A percentile compares a stretch with the other conserved stretches of the same genome.
phyloP scores from a whole-genome alignment of 495 filamentous ascomycete genomes.

The Aspergillus olivimuriae region DNA sequence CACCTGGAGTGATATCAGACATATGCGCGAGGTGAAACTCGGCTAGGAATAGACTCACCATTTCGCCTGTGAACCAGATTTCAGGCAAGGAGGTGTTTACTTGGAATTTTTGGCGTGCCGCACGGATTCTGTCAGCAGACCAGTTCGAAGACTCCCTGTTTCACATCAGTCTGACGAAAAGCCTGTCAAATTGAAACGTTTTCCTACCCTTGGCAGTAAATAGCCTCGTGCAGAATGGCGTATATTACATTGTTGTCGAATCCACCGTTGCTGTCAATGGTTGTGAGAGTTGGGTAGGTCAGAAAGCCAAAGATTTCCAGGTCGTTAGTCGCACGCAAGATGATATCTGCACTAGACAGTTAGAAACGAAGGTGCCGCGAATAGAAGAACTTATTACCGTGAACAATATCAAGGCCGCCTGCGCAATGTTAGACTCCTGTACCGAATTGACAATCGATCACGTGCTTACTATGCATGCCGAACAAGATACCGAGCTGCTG shows the following conservation, averaged over 20 bases:
- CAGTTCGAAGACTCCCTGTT: conserved; percentile 50
- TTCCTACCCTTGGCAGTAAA: conserved; percentile 63
- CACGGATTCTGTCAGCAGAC: conserved; percentile 52
- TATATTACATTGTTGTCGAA: conserved; percentile 79
- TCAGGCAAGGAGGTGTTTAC: conserved; percentile 42
- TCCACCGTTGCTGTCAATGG: conserved; percentile 55
- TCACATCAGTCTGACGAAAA: conserved; percentile 11
- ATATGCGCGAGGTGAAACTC: background rate
- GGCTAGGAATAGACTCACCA: conserved; percentile 40
- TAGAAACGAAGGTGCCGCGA: background rate
- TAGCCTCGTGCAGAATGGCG: conserved; percentile 75
- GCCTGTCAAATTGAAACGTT: background rate
- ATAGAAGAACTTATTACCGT: conserved; percentile 33
- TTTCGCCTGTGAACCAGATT: conserved; percentile 84
- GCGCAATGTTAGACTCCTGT: conserved; percentile 11
- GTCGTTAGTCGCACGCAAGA: conserved; percentile 62
- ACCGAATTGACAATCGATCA: conserved; percentile 10
- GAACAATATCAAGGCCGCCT: conserved; percentile 63
- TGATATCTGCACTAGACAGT: conserved; percentile 41
- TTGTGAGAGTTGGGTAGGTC: conserved; percentile 60
- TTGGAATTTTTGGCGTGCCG: conserved; percentile 36
- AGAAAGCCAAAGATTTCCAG: conserved; percentile 65
- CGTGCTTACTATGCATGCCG: conserved; percentile 61
- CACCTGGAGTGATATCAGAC: conserved; percentile 34
- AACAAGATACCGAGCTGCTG: conserved; percentile 70